These are phyloP conservation scores for Hura crepitans DNA, from an alignment of 441 rosid genomes.

Conservation along the genomic window DNA sequence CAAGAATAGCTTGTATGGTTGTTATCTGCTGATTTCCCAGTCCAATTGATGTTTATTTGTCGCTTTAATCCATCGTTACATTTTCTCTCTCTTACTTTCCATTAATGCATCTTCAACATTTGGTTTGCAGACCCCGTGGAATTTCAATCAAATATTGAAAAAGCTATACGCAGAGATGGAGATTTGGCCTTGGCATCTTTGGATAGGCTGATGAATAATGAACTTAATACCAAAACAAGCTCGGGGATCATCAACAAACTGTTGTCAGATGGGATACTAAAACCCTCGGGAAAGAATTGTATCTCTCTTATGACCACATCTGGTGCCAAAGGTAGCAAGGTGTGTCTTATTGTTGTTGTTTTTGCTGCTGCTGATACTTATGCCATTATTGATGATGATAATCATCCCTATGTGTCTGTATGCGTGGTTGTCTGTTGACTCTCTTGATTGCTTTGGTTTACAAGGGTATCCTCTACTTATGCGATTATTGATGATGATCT, in stretches of 20 bases:
- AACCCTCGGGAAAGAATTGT: constrained; percentile 87
- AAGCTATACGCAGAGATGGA: constrained; percentile 67
- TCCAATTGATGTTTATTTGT: background rate
- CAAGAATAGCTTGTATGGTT: constrained; percentile 3
- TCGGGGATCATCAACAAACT: constrained; percentile 62
- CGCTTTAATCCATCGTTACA: constrained; percentile 4
- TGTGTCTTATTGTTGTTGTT: constrained; percentile 28
- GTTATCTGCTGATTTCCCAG: background rate
- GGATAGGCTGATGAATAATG: constrained; percentile 74
- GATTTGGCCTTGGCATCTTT: constrained; percentile 72
- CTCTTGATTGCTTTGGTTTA: constrained; percentile 9
- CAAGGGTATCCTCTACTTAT: too few relatives aligned
- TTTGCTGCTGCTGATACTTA: constrained; percentile 11
- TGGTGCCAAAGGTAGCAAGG: constrained; percentile 99
- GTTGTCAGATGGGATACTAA: constrained; percentile 80
- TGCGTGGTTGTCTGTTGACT: background rate
- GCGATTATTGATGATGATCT: too few relatives aligned
- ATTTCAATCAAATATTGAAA: constrained; percentile 68
- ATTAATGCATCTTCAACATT: constrained; percentile 13
- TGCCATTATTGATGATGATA: too few relatives aligned
- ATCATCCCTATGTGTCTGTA: background rate
- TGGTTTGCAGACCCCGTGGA: constrained; percentile 55
- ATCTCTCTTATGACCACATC: constrained; percentile 95
- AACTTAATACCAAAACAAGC: constrained; percentile 73
- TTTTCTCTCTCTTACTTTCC: background rate